Base-by-base conservation (phyloP, 2,329 filamentous ascomycete genomes). In the Ceratocystis huliohia region DNA sequence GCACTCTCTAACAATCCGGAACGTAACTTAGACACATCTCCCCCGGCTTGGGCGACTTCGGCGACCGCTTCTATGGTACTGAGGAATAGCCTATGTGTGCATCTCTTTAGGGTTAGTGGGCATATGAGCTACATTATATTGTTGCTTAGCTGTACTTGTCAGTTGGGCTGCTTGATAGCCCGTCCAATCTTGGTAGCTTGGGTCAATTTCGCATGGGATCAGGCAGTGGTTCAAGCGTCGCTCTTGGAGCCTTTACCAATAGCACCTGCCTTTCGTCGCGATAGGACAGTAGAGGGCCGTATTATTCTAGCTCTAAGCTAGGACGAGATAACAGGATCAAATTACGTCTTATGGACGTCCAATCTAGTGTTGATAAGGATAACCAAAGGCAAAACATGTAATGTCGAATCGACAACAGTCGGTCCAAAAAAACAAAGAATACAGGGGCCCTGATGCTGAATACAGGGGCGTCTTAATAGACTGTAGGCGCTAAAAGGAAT, bases 11-110 rank as follows among this genome's bases (percentile, higher is more conserved):
- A 61, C 50, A 50, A 25, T 33, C 62, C 25, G n/a, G 3, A 37
- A 37, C 33, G 30, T 7, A 17, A 25, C 2, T 4, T 25, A 76
- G 74, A 56, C 74, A 74, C 66, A 75, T 76, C 65, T 70, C 70
- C 17, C 74, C 74, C 45, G 74, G 74, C 1, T 62, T 76, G 56
- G 74, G 74, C 15, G 74, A 76, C 61, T 76, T 76, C 67, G 74
- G 74, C 5, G 74, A 76, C 63, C 70, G 74, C 5, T 76, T 72
- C 62, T 73, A 73, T 65, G 67, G 65, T 8, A 69, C 67, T 13
- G 45, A 50, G 5, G 64, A 57, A 41, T n/a, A 15, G 30, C 28
- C 4, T n/a, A 20, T 30, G 30, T n/a, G 13, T 7, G 33, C 20
- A 46, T 20, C 15, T 20, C 6, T 13, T 61, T 28, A 41, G 28